phyloP scores from a whole-genome alignment of 208 protist species.

The Tritrichomonas musculus region DNA sequence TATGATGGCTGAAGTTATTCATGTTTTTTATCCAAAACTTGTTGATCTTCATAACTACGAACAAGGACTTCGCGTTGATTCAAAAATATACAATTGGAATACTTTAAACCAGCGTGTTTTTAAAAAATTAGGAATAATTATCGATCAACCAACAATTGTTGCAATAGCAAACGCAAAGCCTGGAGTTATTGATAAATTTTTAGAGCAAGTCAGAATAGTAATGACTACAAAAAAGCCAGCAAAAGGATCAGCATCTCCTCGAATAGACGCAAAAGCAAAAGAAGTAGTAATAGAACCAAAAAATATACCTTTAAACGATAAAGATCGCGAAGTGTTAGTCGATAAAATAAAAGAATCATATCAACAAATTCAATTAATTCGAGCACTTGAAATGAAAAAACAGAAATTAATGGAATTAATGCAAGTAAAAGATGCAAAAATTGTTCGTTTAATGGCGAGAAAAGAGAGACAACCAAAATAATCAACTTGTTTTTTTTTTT shows the following conservation, averaged over 20 bases:
- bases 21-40: constrained; percentile 85
- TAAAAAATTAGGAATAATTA: not conserved
- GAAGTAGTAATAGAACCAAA: not conserved
- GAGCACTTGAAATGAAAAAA: not conserved
- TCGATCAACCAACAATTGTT: not conserved
- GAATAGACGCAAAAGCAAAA: not conserved
- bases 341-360: not conserved
- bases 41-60: constrained; percentile 97
- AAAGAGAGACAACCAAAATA: too few species aligned
- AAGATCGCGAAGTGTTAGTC: not conserved
- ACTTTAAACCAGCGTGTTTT: constrained; percentile 68
- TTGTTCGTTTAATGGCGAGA: not conserved
- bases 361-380: not conserved
- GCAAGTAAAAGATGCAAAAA: constrained; percentile 4
- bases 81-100: constrained; percentile 90
- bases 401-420: not conserved
- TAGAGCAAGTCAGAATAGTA: not conserved
- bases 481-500: too few species aligned
- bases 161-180: not conserved
- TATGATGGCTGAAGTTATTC: constrained; percentile 82
- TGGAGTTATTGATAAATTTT: not conserved
- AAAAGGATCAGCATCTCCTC: not conserved
- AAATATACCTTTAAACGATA: not conserved
- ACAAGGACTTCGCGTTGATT: constrained; percentile 65
- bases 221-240: not conserved